Evolutionary conservation across 352 stramenopile species (phyloP), one percentile per base, ranked within the genome.

Genomic region (Phytophthora sp.): DNA sequence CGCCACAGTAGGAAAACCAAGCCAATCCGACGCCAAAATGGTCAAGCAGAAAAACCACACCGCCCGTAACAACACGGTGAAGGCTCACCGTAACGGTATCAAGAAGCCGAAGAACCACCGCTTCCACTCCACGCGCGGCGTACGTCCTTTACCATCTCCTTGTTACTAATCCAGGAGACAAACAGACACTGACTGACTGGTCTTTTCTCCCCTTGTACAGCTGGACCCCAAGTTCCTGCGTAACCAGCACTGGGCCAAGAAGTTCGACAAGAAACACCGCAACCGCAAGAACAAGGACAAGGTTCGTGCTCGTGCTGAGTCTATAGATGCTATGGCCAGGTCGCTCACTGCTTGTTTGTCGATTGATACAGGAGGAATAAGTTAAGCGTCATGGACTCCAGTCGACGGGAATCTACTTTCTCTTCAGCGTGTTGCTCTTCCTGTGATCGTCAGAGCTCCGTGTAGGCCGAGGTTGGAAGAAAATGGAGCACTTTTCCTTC

Each of bases 21-120:
- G 74, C 67, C 57, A 78, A 71, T 77, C 69, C 58, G 63, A 79
- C 72, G 80, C 71, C 63, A 90, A 77, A 71, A 94, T 94, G 86
- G 86, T 94, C 81, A 94, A 97, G 89, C 90, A 97, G 94, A 99
- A 99, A 93, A 98, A 99, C 85, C 97, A 98, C 84, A 98, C 95
- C 62, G 94, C 94, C 69, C 95, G 97, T 82, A 99, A 99, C 90
- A 94, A 97, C 71, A 98, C 94, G 63, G 90, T 97, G 82, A 99
- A 99, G 90, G 96, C 96, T 55, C 95, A 98, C 79, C 88, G 88
- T 77, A 98, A 98, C 78, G 96, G 96, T 71, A 99, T 99, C 81
- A 98, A 98, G 83, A 99, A 98, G 91, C 93, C 92, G 68, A 98
- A 98, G 82, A 90, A 91, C 75, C 91, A 95, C 77, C 95, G 95